Percentiles rank a stretch among this genome's conserved stretches.
Conservation (phyloP, 2,329 filamentous ascomycete genomes). For the Hypoxylon sp. region DNA sequence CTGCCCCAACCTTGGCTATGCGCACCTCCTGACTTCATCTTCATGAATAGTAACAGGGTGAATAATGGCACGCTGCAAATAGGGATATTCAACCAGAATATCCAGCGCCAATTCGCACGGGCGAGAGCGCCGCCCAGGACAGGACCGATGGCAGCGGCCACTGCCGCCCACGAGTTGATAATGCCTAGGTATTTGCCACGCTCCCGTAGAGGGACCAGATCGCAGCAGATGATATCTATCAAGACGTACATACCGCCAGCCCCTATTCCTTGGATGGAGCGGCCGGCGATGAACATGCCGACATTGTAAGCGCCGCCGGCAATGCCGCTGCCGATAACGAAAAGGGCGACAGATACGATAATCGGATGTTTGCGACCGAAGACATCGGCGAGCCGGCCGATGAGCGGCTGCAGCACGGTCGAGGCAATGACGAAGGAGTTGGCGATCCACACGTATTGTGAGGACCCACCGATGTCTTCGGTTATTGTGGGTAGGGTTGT, state of each 20-base stretch:
- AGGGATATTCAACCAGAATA: conserved; percentile 58
- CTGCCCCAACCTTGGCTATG: not conserved
- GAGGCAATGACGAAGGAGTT: conserved; percentile 39
- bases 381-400: conserved; percentile 62
- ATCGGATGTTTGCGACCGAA: conserved; percentile 61
- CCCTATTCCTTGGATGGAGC: conserved; percentile 60
- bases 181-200: conserved; percentile 7
- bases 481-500: conserved; percentile 2
- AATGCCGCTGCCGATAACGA: conserved; percentile 63
- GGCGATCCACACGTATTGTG: conserved; percentile 40
- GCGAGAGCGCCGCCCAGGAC: conserved; percentile 2
- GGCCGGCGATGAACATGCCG: conserved; percentile 59
- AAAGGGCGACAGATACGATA: conserved; percentile 57
- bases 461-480: not conserved
- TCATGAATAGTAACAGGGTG: conserved; percentile 1
- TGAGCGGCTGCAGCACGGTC: conserved; percentile 61
- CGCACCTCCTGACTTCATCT: not conserved
- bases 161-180: not conserved
- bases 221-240: conserved; percentile 63
- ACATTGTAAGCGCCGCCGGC: conserved; percentile 58
- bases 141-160: conserved; percentile 3
- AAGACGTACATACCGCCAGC: conserved; percentile 54
- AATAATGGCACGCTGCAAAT: conserved; percentile 32
- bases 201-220: conserved; percentile 57
- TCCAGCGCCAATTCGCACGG: conserved; percentile 57